Evolutionary conservation across 208 protist species (phyloP), one percentile per base, ranked within the genome.

Genomic region (Crithidia expoeki): DNA sequence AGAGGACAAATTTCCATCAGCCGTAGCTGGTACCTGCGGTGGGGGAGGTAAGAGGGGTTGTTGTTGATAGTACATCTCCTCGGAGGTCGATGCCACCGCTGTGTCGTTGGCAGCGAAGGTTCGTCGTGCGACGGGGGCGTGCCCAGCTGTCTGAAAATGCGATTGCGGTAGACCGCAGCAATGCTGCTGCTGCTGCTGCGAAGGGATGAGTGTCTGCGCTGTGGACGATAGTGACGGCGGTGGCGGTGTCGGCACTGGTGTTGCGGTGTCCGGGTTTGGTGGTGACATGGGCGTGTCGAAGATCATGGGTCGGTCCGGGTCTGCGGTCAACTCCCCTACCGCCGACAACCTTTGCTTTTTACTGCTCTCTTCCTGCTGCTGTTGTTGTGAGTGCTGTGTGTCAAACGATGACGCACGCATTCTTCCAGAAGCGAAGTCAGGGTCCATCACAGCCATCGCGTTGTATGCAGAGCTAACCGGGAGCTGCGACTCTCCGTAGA

Each of bases 401-500:
- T 47, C 42, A n/a, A 47, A 47, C 16, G 42, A 47, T 17, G 42
- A 47, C 42, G 42, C n/a, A 17, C 16, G 42, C 42, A 30, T n/a
- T n/a, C n/a, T n/a, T n/a, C n/a, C n/a, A n/a, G n/a, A n/a, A n/a
- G n/a, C n/a, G n/a, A n/a, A n/a, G n/a, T n/a, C n/a, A n/a, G n/a
- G n/a, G n/a, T n/a, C n/a, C n/a, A n/a, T n/a, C n/a, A n/a, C n/a
- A n/a, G n/a, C n/a, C n/a, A n/a, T n/a, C n/a, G n/a, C n/a, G n/a
- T n/a, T n/a, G n/a, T n/a, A n/a, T n/a, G n/a, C n/a, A n/a, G n/a
- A n/a, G n/a, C n/a, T n/a, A n/a, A n/a, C n/a, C n/a, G n/a, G n/a
- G n/a, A n/a, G 30, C 32, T 65, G 59, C 40, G 59, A 42, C 46
- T 65, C 59, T 4, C 44, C 59, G 32, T 65, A 53, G 30, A 46